Percentiles rank a stretch among this genome's conserved stretches.
phyloP scores from a whole-genome alignment of 257 asterid species.

The Solanum dulcamara region DNA sequence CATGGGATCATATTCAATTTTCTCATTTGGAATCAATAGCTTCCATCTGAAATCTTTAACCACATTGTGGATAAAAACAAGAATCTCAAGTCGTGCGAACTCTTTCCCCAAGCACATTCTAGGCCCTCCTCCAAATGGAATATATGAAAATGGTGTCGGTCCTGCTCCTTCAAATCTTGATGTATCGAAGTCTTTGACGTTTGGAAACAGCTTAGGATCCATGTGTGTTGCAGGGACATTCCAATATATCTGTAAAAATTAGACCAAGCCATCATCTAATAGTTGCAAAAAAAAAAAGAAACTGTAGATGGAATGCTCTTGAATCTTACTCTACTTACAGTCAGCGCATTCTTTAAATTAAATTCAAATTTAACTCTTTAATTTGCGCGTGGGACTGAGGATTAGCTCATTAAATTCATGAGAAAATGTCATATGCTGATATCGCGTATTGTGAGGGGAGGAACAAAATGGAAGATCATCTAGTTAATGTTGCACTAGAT shows the following conservation, averaged over 20 bases:
- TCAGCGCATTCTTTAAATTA: not conserved
- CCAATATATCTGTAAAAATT: slow-evolving; percentile 44
- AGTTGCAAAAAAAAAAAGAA: not conserved
- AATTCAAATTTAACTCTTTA: not conserved
- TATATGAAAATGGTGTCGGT: slow-evolving; percentile 6
- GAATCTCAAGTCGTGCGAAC: slow-evolving; percentile 53
- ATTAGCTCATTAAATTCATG: no score
- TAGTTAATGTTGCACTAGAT: no score
- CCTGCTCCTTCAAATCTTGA: slow-evolving; percentile 9
- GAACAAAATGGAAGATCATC: no score
- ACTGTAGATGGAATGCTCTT: not conserved
- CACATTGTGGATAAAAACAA: slow-evolving; percentile 35
- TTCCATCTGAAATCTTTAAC: slow-evolving; percentile 33
- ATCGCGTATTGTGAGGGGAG: no score
- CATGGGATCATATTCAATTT: slow-evolving; percentile 40
- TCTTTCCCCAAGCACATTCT: slow-evolving; percentile 54
- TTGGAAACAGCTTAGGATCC: slow-evolving; percentile 11
- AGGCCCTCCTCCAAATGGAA: slow-evolving; percentile 14
- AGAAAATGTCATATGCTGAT: no score
- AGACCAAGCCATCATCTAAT: not conserved
- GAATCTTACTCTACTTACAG: not conserved
- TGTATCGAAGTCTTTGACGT: not conserved
- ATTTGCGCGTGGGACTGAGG: not conserved
- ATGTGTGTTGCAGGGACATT: slow-evolving; percentile 34
- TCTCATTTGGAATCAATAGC: slow-evolving; percentile 28